These are phyloP conservation scores for Cryptosporidium sp. DNA, from an alignment of 169 alveolate genomes.

Conservation along the genomic window DNA sequence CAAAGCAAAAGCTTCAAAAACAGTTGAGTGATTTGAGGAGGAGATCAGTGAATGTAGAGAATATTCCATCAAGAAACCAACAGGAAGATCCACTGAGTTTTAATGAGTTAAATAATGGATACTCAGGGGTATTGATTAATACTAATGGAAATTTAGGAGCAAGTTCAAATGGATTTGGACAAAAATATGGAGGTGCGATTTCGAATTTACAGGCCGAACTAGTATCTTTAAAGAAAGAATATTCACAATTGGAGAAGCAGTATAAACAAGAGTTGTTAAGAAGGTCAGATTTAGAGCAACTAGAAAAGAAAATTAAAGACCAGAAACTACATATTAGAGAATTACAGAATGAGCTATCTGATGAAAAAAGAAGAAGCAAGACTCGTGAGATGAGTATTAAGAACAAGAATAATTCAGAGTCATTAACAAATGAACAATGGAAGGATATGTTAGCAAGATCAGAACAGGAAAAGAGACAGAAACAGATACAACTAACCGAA, in stretches of 20 bases:
- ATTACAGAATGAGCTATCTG: conserved; percentile 63
- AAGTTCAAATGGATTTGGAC: conserved; percentile 6
- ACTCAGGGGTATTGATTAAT: conserved; percentile 4
- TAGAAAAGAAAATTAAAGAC: conserved; percentile 45
- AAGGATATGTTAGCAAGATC: conserved; percentile 51
- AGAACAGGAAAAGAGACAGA: conserved; percentile 41
- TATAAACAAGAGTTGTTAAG: conserved; percentile 48
- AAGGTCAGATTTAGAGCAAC: conserved; percentile 44
- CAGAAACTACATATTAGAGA: conserved; percentile 59
- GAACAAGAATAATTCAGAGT: conserved; percentile 20
- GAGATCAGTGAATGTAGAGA: conserved; percentile 19
- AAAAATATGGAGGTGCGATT: conserved; percentile 4
- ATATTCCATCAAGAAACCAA: conserved; percentile 47
- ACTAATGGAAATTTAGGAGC: background rate
- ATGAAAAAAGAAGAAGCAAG: conserved; percentile 59
- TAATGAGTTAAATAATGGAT: conserved; percentile 49
- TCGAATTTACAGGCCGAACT: conserved; percentile 62
- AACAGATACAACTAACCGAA: conserved; percentile 27
- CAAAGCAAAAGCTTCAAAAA: conserved; percentile 42
- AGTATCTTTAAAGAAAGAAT: conserved; percentile 24
- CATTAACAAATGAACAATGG: conserved; percentile 35
- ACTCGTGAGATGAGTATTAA: conserved; percentile 51
- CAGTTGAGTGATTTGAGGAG: conserved; percentile 38
- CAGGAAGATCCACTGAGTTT: conserved; percentile 16
- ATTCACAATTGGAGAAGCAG: conserved; percentile 65